Evolutionary conservation across 2,329 filamentous ascomycete genomes (phyloP), one percentile per base, ranked within the genome.

Genomic region (Rhytidhysteron rufulum): DNA sequence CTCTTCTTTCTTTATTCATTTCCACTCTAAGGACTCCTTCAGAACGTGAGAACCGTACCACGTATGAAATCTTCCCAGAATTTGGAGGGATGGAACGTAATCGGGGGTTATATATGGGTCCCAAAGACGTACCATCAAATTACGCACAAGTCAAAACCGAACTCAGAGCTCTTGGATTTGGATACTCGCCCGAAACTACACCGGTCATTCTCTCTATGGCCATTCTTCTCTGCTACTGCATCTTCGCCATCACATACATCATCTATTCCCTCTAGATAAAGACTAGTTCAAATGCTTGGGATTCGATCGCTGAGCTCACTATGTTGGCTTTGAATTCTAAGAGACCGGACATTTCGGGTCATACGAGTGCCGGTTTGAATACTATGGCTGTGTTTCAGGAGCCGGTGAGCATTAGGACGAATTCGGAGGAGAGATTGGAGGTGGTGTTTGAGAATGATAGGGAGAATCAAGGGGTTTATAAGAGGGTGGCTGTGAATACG

Each of bases 311-410:
- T 11, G 46, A 49, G 31, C 27, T 49, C 20, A 42, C 32, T 13
- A 41, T 41, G 11, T 38, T 49, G 15, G 46, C 46, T 21, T 31
- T 49, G 33, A 49, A 47, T 19, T 49, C 46, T 11, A 42, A 34
- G 3, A 32, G 31, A 21, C 45, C 46, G 8, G 29, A 31, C 1
- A 7, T 27, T 13, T 27, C 13, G 24, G 34, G 31, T 2, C 47
- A 47, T 40, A 47, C 44, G 18, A 43, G 46, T 25, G 44, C 46
- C 22, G 46, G 46, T 3, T 47, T 49, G 4, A 30, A 21, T 25
- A 41, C 43, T 11, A 27, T 42, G 3, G n/a, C 25, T 5, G 46
- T 44, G 18, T 49, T 44, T 34, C 30, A 38, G 30, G 24, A 37
- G 21, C 41, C 33, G 2, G 46, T 49, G 3, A 34, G 41, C 7